Percentiles rank a stretch among this genome's conserved stretches.
Conservation (phyloP, 2,329 filamentous ascomycete species). For the Periconia digitata region DNA sequence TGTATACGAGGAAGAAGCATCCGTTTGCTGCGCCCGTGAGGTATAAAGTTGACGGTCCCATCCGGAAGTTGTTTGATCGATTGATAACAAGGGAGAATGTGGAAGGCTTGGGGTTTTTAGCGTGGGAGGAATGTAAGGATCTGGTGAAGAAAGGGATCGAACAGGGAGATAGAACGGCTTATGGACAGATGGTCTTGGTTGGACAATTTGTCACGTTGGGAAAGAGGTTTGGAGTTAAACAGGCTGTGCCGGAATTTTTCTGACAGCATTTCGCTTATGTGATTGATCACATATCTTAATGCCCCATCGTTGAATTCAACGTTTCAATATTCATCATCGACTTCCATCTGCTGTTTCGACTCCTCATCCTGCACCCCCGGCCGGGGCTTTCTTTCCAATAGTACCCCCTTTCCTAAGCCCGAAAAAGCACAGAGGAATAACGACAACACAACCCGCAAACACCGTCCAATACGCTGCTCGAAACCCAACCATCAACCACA, state of each 20-base stretch:
- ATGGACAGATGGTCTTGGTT: constrained; percentile 19
- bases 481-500: constrained; percentile 5
- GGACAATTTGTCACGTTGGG: constrained; percentile 18
- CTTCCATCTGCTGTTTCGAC: too few relatives aligned
- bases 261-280: too few relatives aligned
- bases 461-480: constrained; percentile 4
- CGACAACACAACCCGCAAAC: constrained; percentile 3
- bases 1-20: constrained; percentile 54
- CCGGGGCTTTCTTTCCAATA: too few relatives aligned
- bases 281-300: too few relatives aligned
- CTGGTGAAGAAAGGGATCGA: constrained; percentile 15
- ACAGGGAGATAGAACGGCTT: constrained; percentile 13
- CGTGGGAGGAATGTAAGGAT: constrained; percentile 29
- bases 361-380: too few relatives aligned
- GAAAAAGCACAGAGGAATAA: too few relatives aligned
- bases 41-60: constrained; percentile 47
- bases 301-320: too few relatives aligned
- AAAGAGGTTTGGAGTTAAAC: constrained; percentile 14
- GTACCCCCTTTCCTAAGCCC: too few relatives aligned
- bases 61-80: constrained; percentile 41
- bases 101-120: constrained; percentile 30
- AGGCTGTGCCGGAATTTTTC: too few relatives aligned
- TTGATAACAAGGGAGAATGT: constrained; percentile 33
- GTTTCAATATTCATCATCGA: too few relatives aligned
- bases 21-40: constrained; percentile 51